Base-by-base conservation (phyloP, 2,329 filamentous ascomycete species). In the Pseudohalonectria lignicola region DNA sequence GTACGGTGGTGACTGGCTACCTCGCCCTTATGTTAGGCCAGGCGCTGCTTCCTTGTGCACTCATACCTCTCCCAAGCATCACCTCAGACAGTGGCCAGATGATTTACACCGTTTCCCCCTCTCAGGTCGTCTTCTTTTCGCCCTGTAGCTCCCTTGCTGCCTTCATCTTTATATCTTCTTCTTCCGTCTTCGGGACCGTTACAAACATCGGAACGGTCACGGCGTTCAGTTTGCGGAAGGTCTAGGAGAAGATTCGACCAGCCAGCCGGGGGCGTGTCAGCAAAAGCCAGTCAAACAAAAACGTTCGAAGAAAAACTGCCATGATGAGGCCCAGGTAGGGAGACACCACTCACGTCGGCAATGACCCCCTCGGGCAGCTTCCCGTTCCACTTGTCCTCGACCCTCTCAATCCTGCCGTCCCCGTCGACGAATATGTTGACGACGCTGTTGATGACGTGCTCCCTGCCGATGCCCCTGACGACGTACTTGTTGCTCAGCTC, bases 401-500 rank as follows among this genome's bases (percentile, higher is more conserved):
- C 53, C 36, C 45, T 53, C 3, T 49, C 47, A 23, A 62, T 61
- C 46, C 50, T 54, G 25, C 56, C 57, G 33, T 55, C 53, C 18
- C 34, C 31, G 3, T 34, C 31, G 20, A 60, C 43, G 28, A 51
- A 40, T 39, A 61, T 60, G 6, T 45, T 40, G 10, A 62, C 51
- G 6, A 49, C 40, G 10, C 53, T 57, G 31, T 51, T 29, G 35
- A 61, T 55, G 23, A 49, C 45, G 44, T 59, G 51, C 41, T 53
- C 52, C 33, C 46, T 50, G 37, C 49, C 49, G 39, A 59, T 43
- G 7, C 53, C 54, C 43, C 54, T 57, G 31, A 62, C 43, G 4
- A 52, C 49, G 42, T 62, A 62, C 37, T 47, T 54, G 46, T 62
- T 62, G 42, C 45, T 45, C 30, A 62, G 44, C 15, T 74, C 62